These are phyloP conservation scores for Cladophialophora immunda DNA, from an alignment of 2,329 filamentous ascomycete species.

Conservation along the genomic window DNA sequence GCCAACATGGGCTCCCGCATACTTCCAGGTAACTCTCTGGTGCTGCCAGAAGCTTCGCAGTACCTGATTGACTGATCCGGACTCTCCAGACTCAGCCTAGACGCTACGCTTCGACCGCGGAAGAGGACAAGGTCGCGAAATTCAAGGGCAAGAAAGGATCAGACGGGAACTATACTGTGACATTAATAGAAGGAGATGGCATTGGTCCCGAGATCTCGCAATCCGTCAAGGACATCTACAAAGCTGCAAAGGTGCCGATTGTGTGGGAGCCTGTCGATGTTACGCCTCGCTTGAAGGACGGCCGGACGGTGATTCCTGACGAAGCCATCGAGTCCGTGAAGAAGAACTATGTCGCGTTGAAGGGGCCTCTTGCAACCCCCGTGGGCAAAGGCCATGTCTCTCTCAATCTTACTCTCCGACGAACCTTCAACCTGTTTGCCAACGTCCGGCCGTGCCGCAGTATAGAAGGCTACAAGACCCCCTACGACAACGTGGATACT, in stretches of 20 bases:
- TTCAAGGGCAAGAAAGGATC: slow-evolving; percentile 90
- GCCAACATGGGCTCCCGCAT: slow-evolving; percentile 57
- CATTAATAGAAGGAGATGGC: slow-evolving; percentile 97
- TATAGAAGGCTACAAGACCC: slow-evolving; percentile 96
- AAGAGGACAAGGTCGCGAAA: slow-evolving; percentile 80
- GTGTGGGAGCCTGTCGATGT: slow-evolving; percentile 98
- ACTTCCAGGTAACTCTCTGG: slow-evolving; percentile 64
- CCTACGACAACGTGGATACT: slow-evolving; percentile 96
- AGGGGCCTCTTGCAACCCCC: slow-evolving; percentile 96
- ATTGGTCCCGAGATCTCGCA: slow-evolving; percentile 98
- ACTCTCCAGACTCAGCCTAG: slow-evolving; percentile 59
- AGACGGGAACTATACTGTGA: slow-evolving; percentile 94
- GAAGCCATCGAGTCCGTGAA: slow-evolving; percentile 92
- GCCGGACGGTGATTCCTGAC: slow-evolving; percentile 93
- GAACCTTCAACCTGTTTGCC: slow-evolving; percentile 99
- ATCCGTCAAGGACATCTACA: slow-evolving; percentile 98
- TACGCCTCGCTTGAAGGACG: slow-evolving; percentile 89
- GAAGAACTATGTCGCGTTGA: slow-evolving; percentile 96
- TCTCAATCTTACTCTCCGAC: slow-evolving; percentile 96
- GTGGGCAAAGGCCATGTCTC: slow-evolving; percentile 99
- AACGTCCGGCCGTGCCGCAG: slow-evolving; percentile 98
- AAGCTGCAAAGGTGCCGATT: slow-evolving; percentile 93
- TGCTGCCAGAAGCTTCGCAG: slow-evolving; percentile 26
- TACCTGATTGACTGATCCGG: slow-evolving; percentile 24
- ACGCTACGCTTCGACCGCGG: slow-evolving; percentile 63